These are phyloP conservation scores for Penicillium atrosanguineum DNA, from an alignment of 495 filamentous ascomycete species.

Conservation along the genomic window DNA sequence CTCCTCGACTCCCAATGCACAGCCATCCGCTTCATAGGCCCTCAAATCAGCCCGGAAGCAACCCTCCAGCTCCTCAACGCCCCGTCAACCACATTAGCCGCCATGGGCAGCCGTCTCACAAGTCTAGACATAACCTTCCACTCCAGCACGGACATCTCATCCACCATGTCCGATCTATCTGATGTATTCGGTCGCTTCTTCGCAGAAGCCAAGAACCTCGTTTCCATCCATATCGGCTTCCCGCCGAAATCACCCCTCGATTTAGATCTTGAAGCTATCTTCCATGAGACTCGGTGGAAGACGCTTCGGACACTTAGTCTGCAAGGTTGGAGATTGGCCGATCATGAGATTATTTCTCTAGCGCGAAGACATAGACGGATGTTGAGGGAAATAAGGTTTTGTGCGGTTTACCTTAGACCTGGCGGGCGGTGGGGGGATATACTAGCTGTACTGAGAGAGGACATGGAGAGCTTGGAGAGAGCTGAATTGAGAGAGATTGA, in stretches of 20 bases:
- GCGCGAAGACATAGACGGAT: conserved; percentile 53
- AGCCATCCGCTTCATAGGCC: conserved; percentile 59
- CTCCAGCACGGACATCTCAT: conserved; percentile 52
- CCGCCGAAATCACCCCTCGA: conserved; percentile 54
- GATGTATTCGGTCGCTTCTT: conserved; percentile 56
- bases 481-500: conserved; percentile 60
- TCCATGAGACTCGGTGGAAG: conserved; percentile 61
- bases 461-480: conserved; percentile 59
- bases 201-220: conserved; percentile 55
- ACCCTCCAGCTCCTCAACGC: conserved; percentile 48
- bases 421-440: conserved; percentile 62
- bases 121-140: conserved; percentile 60
- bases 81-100: conserved; percentile 46
- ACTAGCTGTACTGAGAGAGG: conserved; percentile 51
- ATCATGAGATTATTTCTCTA: conserved; percentile 58
- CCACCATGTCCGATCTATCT: conserved; percentile 54
- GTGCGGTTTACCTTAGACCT: conserved; percentile 56
- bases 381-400: conserved; percentile 56
- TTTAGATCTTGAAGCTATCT: conserved; percentile 56
- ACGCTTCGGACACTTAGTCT: conserved; percentile 62
- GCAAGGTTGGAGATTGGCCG: conserved; percentile 59
- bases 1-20: conserved; percentile 53
- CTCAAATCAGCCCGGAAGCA: conserved; percentile 62
- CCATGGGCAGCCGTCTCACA: conserved; percentile 55
- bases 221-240: conserved; percentile 67